Conservation (phyloP, 202 grass and related monocot genomes). For the Panicum virgatum region DNA sequence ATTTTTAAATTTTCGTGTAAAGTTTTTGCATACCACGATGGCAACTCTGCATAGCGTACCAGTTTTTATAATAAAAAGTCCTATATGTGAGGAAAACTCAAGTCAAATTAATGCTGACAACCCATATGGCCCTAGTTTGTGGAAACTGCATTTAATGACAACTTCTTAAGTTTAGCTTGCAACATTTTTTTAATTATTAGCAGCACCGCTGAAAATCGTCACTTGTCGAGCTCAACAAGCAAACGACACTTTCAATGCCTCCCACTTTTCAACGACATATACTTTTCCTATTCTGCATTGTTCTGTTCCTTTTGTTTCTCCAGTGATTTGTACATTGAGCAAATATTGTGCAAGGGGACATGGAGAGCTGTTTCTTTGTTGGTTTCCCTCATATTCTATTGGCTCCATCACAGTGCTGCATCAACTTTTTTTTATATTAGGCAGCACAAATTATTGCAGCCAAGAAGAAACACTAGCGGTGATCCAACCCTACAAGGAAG, state of each 20-base stretch:
- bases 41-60: not conserved
- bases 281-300: not conserved
- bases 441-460: constrained; percentile 40
- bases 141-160: not conserved
- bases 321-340: constrained; percentile 3
- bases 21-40: not conserved
- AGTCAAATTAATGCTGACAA: not conserved
- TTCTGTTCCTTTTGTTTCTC: not conserved
- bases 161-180: not conserved
- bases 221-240: not conserved
- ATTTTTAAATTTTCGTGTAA: not conserved
- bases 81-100: not conserved
- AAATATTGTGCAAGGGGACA: constrained; percentile 41
- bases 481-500: constrained; percentile 43
- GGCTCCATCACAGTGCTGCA: not conserved
- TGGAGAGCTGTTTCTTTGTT: constrained; percentile 40
- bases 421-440: not conserved
- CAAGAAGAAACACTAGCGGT: constrained; percentile 22
- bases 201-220: not conserved
- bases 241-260: not conserved
- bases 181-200: not conserved
- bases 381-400: constrained; percentile 10
- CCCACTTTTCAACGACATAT: constrained; percentile 5
- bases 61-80: not conserved
- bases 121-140: not conserved